Evolutionary conservation across 164 flowering plant species (phyloP), one percentile per base, ranked within the genome.

Genomic region (Saururus chinensis): DNA sequence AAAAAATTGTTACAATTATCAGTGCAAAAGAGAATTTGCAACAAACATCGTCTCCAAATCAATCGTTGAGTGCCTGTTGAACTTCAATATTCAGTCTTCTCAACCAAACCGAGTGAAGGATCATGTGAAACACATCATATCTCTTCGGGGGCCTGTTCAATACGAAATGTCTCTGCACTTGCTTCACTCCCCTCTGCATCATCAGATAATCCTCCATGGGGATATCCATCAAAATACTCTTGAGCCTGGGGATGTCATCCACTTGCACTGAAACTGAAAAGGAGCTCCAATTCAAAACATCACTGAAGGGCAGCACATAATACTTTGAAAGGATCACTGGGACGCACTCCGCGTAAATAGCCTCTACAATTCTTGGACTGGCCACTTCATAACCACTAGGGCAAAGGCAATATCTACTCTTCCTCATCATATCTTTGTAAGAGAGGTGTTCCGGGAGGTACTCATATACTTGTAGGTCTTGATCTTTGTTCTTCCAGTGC

Each of bases 401-500:
- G 61, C 67, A 64, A 35, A 64, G 25, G 61, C 67, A 64, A 56
- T 41, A 66, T 53, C 17, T 54, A 40, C 70, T 67, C 56, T 51
- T 62, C 66, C 25, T 67, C 70, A 67, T 61, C 61, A 67, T 61
- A 30, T 62, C 56, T 37, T 57, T 9, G 61, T 67, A 67, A 9
- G 65, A 61, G 24, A 67, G 20, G 22, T 37, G 9, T 23, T 62
- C 30, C 0, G 61, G 66, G 19, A 62, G 51, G 56, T 67, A 67
- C 51, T 67, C 61, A 35, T 56, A 67, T 23, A 62, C 61, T 0
- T 17, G 70, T 35, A 67, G 30, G 24, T 67, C 70, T 21, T 64
- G 58, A 52, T 78, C 81, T 71, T 64, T 73, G 53, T 67, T 58
- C 63, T 68, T 66, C 81, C 81, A 78, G n/a, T 78, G 64, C 26